Evolutionary conservation across 2,329 filamentous ascomycete genomes (phyloP), one percentile per base, ranked within the genome.

Genomic region (Monosporascus sp.): DNA sequence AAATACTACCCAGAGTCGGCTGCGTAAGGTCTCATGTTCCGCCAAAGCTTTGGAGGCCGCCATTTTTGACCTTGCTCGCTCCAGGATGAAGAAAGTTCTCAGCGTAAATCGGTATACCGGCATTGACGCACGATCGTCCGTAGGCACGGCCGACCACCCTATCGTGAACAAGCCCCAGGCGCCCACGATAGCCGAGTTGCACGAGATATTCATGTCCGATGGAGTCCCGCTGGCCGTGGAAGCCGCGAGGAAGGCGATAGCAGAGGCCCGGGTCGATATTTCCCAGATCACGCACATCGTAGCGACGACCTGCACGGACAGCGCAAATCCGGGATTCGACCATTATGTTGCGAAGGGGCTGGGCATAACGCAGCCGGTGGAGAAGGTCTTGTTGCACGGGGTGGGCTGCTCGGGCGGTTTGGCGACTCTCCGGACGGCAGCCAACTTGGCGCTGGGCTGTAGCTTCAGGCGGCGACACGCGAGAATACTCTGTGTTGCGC

Each of bases 241-340:
- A 9, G 82, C 82, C 2, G 73, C 79, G 22, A 71, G 72, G 26
- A 81, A 82, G 64, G 82, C 82, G 5, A 72, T 84, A 9, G 68
- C 71, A 7, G 81, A 85, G 64, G 79, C 82, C 5, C 71, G 73
- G 17, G 65, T 84, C 43, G 73, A 77, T 43, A 64, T 76, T 0
- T 63, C 64, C 3, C 72, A 83, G 50, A 83, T 88, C 57, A 88
- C 84, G 3, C 85, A 88, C 61, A 74, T 87, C 41, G 83, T 88
- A 8, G 80, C 83, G 24, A 86, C 84, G 0, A 87, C 84, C 5
- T 88, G 85, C 65, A 88, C 85, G 8, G 82, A 88, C 64, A 86
- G 82, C 58, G 83, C 84, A 17, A 88, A 87, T 64, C 85, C 85
- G 0, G 85, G 85, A 1, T 88, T 83, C 63, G 85, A 88, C 59